Percentiles rank a stretch among this genome's conserved stretches.
Conservation (phyloP, 148 eudicot species). For the Pouteria glomerata region DNA sequence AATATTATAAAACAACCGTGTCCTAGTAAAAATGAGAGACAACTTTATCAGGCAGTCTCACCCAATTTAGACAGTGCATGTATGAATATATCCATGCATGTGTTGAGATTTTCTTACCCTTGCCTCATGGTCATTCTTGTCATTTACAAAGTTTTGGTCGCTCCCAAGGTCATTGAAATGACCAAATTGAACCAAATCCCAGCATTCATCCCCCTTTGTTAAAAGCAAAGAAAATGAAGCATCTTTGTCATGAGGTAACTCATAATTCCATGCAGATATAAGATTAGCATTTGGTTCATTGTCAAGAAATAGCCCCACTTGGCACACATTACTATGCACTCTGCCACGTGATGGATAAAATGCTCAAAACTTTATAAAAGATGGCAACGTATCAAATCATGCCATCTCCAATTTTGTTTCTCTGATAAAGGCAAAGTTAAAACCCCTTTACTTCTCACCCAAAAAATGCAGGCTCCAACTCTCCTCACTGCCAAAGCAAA, state of each 20-base stretch:
- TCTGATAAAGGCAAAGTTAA: not conserved
- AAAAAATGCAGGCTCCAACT: conserved; percentile 36
- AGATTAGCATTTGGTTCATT: not conserved
- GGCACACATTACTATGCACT: conserved; percentile 3
- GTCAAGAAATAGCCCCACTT: not conserved
- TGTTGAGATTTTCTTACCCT: not conserved
- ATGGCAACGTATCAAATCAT: not conserved
- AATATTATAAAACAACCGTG: too few relatives aligned
- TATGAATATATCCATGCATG: too few relatives aligned
- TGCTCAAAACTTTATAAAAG: not conserved
- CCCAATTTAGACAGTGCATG: too few relatives aligned
- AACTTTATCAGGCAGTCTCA: too few relatives aligned
- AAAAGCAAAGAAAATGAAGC: too few relatives aligned
- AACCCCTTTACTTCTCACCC: not conserved
- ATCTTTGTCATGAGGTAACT: too few relatives aligned
- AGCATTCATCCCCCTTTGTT: not conserved
- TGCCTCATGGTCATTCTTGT: not conserved
- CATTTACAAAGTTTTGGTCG: not conserved
- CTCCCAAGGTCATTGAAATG: too few relatives aligned
- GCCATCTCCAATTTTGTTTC: not conserved
- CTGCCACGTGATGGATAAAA: not conserved
- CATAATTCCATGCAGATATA: not conserved
- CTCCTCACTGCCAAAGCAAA: conserved; percentile 22
- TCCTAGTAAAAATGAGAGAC: too few relatives aligned
- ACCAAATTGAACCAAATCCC: not conserved